Evolutionary conservation across 2,329 filamentous ascomycete genomes (phyloP).

Genomic region (Aureobasidium melanogenum): DNA sequence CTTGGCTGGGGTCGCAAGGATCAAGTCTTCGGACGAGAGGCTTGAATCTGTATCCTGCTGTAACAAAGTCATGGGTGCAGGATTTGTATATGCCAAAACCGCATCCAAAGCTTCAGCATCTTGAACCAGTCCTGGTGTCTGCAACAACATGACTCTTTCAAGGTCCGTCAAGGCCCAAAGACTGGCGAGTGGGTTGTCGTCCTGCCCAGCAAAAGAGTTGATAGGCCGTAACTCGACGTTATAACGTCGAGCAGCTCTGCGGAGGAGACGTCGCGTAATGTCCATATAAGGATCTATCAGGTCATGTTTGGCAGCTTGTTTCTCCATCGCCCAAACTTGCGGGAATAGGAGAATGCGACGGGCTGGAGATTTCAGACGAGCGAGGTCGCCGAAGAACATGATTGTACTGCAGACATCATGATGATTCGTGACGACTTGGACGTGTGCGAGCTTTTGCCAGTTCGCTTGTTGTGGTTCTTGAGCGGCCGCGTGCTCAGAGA

Average conservation of each 20-base stretch:
- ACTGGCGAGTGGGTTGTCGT: constrained; percentile 36
- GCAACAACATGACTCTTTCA: constrained; percentile 37
- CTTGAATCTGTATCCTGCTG: constrained; percentile 8
- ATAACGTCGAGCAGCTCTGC: constrained; percentile 38
- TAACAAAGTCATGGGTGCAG: constrained; percentile 22
- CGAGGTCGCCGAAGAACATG: constrained; percentile 40
- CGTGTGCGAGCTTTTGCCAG: constrained; percentile 39
- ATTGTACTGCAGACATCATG: constrained; percentile 41
- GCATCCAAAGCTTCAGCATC: constrained; percentile 39
- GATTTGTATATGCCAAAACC: constrained; percentile 31
- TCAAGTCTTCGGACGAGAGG: constrained; percentile 22
- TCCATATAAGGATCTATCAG: constrained; percentile 33
- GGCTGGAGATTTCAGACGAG: constrained; percentile 37
- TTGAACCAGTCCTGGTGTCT: constrained; percentile 36
- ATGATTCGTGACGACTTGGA: constrained; percentile 37
- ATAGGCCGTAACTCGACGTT: constrained; percentile 37
- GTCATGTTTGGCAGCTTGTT: constrained; percentile 27
- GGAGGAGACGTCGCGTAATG: constrained; percentile 35
- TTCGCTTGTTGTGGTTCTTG: constrained; percentile 26
- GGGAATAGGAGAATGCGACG: constrained; percentile 39
- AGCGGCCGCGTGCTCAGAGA: constrained; percentile 19
- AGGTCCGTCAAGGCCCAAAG: constrained; percentile 36
- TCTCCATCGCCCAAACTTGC: constrained; percentile 26
- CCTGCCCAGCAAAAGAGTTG: constrained; percentile 19
- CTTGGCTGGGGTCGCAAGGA: constrained; percentile 21